Evolutionary conservation across 208 protist genomes (phyloP), one percentile per base, ranked within the genome.

Genomic region (Trypanosoma lewisi): DNA sequence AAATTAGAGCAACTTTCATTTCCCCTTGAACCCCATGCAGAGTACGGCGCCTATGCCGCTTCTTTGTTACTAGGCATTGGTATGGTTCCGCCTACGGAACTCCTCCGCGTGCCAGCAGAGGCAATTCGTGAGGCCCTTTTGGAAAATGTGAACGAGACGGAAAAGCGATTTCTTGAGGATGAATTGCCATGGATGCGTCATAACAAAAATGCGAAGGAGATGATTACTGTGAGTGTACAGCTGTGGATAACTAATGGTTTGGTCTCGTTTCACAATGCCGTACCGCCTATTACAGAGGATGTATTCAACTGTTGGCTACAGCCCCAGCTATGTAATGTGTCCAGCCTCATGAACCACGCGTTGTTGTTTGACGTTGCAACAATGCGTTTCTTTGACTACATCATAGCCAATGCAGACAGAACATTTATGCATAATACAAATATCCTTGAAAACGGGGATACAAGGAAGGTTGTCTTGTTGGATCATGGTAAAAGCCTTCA

Each of bases 401-500:
- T 69, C 25, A 69, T 69, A 30, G 63, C 50, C 30, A 69, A 69
- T 31, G 63, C 59, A 1, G 63, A 69, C 23, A 41, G 63, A 27
- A 60, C 9, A 25, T 62, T 62, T 51, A 69, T 39, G 2, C 53
- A 69, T 36, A 69, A 60, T 33, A 14, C 25, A n/a, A 48, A 57
- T 57, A 49, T 67, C 17, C 0, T 67, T 14, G n/a, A 17, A 36
- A 42, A 7, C 1, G 44, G 19, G 17, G 30, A 53, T 51, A 44
- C 31, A 28, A 65, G 14, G 17, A n/a, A 44, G 17, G 11, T 65
- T 41, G 36, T 65, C 12, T n/a, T 65, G 2, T 4, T 65, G 3
- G 45, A 65, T 56, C 47, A 65, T 11, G 48, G 60, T 16, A 42
- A 56, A 36, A 56, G 48, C 28, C 28, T 65, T 44, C 34, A 44